phyloP scores from a whole-genome alignment of 2,329 filamentous ascomycete species.

The Graphium sp. region DNA sequence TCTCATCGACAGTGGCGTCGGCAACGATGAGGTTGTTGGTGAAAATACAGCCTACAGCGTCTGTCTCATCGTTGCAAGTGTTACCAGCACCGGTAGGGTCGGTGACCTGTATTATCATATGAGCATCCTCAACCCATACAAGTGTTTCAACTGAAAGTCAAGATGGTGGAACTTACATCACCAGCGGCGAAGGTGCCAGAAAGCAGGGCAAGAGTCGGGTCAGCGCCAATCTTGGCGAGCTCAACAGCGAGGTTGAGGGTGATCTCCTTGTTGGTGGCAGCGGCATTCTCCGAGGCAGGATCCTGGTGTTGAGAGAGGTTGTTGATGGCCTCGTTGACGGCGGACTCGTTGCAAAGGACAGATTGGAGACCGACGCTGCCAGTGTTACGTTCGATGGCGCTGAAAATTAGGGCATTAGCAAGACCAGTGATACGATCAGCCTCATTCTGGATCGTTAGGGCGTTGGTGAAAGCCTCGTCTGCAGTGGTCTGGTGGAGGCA shows the following conservation, averaged over 20 bases:
- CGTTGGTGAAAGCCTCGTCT: slow-evolving; percentile 37
- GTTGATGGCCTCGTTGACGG: slow-evolving; percentile 26
- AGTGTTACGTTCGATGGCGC: slow-evolving; percentile 28
- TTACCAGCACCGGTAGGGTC: slow-evolving; percentile 28
- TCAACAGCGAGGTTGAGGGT: slow-evolving; percentile 21
- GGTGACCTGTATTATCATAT: slow-evolving; percentile 3
- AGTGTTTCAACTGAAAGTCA: slow-evolving; percentile 13
- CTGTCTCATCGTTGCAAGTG: slow-evolving; percentile 31
- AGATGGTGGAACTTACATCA: slow-evolving; percentile 7
- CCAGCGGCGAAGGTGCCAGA: slow-evolving; percentile 25
- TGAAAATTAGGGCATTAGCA: slow-evolving; percentile 30
- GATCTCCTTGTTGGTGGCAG: slow-evolving; percentile 23
- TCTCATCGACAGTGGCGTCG: slow-evolving; percentile 35
- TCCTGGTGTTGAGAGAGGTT: slow-evolving; percentile 27
- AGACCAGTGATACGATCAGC: slow-evolving; percentile 19
- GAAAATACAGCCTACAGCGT: slow-evolving; percentile 38
- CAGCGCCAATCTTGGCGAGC: slow-evolving; percentile 23
- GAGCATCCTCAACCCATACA: slow-evolving; percentile 5
- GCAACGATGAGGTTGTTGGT: slow-evolving; percentile 33
- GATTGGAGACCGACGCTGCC: slow-evolving; percentile 20
- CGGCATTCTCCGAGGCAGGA: slow-evolving; percentile 20
- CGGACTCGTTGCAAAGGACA: slow-evolving; percentile 19
- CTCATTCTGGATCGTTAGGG: slow-evolving; percentile 24
- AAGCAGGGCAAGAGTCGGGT: slow-evolving; percentile 21
- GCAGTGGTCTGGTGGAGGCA: slow-evolving; percentile 23